Percentiles rank a stretch among this genome's conserved stretches.
Conservation (phyloP, 257 asterid species). For the Solanum virginianum region DNA sequence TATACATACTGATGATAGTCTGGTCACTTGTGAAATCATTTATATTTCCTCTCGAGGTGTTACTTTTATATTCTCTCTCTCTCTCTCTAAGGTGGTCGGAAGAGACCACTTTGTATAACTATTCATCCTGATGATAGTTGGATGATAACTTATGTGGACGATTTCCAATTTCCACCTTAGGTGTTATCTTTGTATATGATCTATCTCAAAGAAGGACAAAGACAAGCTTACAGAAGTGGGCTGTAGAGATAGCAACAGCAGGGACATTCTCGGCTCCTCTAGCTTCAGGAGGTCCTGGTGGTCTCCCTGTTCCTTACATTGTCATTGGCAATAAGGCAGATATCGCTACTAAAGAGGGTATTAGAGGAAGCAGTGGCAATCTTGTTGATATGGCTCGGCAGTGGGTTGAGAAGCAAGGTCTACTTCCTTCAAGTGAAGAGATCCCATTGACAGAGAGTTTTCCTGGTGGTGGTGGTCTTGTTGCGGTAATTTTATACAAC, state of each 20-base stretch:
- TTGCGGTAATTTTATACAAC: slow-evolving; percentile 46
- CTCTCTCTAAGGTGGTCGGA: background rate
- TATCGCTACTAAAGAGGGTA: slow-evolving; percentile 32
- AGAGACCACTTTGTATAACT: background rate
- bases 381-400: slow-evolving; percentile 95
- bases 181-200: slow-evolving; percentile 90
- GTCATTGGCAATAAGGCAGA: slow-evolving; percentile 92
- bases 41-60: background rate
- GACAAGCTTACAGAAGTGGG: slow-evolving; percentile 87
- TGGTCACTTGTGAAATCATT: background rate
- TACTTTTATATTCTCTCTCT: background rate
- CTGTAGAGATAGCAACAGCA: slow-evolving; percentile 69
- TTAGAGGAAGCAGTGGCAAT: slow-evolving; percentile 88
- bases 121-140: background rate
- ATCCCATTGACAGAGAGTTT: slow-evolving; percentile 81
- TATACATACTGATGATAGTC: background rate
- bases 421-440: slow-evolving; percentile 85
- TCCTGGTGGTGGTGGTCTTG: slow-evolving; percentile 74
- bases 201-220: slow-evolving; percentile 93
- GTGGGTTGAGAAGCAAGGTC: slow-evolving; percentile 97
- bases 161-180: slow-evolving; percentile 23
- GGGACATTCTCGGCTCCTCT: slow-evolving; percentile 97
- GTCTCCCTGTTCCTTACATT: slow-evolving; percentile 89
- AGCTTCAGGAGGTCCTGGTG: slow-evolving; percentile 89
- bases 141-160: background rate